Base-by-base conservation (phyloP, 176 grass and related monocot genomes). In the Zizania latifolia region DNA sequence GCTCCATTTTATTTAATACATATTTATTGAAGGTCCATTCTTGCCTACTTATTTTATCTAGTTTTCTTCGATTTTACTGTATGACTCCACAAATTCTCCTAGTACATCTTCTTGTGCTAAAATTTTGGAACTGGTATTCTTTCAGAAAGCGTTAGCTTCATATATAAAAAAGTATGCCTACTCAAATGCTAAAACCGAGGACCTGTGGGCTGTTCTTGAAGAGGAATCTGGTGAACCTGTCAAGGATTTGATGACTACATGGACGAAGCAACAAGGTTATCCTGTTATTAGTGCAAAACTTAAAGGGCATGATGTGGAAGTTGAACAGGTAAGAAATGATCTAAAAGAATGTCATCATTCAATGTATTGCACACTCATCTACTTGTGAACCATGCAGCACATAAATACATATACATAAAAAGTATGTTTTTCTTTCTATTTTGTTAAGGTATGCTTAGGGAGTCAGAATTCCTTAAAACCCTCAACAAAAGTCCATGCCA, bases 251-350 rank as follows among this genome's bases (percentile, higher is more conserved):
- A 93, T 97, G 94, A 85, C 58, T 62, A 71, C 77, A 26, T 97
- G 94, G 94, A 97, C 94, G 55, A 97, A 97, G 86, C 90, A 93
- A 76, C 68, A 97, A 82, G 94, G 94, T 12, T 97, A 91, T 87
- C 94, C 94, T 76, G 81, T 93, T 79, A 72, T 97, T 62, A 78
- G 31, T 62, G 78, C 56, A 45, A 97, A 83, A 45, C 65, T 89
- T 68, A 81, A 87, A 34, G 78, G 86, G 67, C 70, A 78, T 43
- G 68, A 79, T 36, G 68, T 97, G 59, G 84, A 92, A 75, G 29
- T 97, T 83, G 78, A 92, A 41, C 94, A 93, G 88, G 94, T 97
- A 55, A 38, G 29, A 31, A 2, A 58, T 65, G 82, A 45, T 72
- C 32, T 48, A 31, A 78, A 66, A 51, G 46, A 46, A 66, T 45